These are phyloP conservation scores for Serpula lacrymans DNA, from an alignment of 768 basidiomycete species.

Conservation along the genomic window DNA sequence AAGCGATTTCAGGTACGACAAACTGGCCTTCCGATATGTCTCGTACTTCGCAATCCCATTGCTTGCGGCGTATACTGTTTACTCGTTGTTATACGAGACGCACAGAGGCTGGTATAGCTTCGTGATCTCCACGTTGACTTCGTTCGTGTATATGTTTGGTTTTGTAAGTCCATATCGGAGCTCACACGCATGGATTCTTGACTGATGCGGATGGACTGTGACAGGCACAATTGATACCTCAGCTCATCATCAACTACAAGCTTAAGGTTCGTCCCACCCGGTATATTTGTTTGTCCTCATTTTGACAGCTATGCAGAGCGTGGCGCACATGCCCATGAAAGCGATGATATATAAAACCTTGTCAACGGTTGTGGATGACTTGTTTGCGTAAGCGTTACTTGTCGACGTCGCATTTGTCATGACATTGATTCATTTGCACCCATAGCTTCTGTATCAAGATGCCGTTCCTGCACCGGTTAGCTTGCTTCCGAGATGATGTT, in stretches of 20 bases:
- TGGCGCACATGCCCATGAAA: conserved; percentile 98
- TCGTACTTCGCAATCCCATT: conserved; percentile 85
- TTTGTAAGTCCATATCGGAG: conserved; percentile 63
- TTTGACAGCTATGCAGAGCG: conserved; percentile 52
- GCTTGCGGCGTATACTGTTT: conserved; percentile 71
- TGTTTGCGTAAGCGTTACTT: conserved; percentile 67
- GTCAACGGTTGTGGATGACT: conserved; percentile 88
- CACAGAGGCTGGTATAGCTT: conserved; percentile 98
- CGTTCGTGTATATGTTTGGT: conserved; percentile 95
- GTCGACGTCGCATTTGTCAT: conserved; percentile 4
- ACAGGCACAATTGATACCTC: conserved; percentile 82
- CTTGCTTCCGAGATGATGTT: conserved; percentile 86
- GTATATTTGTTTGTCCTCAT: conserved; percentile 4
- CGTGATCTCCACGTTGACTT: conserved; percentile 87
- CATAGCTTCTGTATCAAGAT: conserved; percentile 91
- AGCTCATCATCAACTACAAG: conserved; percentile 96
- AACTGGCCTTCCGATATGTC: conserved; percentile 92
- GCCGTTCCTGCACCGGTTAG: conserved; percentile 90
- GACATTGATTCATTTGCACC: conserved; percentile 12
- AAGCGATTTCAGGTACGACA: conserved; percentile 64
- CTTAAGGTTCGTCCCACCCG: conserved; percentile 61
- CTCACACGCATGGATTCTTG: conserved; percentile 7
- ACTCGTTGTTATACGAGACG: conserved; percentile 77
- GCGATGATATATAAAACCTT: conserved; percentile 96
- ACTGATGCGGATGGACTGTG: conserved; percentile 12